Base-by-base conservation (phyloP, 1,284 basidiomycete genomes). In the Malassezia globosa region DNA sequence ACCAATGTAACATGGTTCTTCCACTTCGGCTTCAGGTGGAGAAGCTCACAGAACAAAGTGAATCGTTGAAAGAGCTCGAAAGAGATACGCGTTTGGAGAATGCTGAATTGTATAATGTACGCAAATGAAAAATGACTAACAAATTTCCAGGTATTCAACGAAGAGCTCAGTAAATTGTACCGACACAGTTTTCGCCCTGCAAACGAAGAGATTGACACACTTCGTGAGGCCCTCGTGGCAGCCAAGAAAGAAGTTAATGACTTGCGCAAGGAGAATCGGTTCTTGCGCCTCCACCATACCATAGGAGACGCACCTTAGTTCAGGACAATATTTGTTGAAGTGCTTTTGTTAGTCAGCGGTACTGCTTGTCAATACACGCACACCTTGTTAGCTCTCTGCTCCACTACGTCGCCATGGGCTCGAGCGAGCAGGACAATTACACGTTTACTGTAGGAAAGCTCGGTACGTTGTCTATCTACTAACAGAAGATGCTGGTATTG, bases 391-490 rank as follows among this genome's bases (percentile, higher is more conserved):
- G 35, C n/a, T 10, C 8, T 31, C 29, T 16, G 29, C 11, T 13
- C 26, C 42, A 27, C 8, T 16, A n/a, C 16, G 31, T 35, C 24
- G 27, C n/a, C 1, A 43, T 43, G 41, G 22, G 26, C 35, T 22
- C 18, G 24, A 46, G 34, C 22, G 29, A n/a, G 38, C 27, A 23
- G 23, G 52, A 44, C 31, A 42, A 38, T 26, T 60, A 46, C 56
- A 67, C 64, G 21, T 71, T 71, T 41, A 69, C 68, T 29, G 65
- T 71, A 25, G 68, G 68, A 46, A 71, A 71, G 59, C 63, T 71
- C 42, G 61, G 51, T 53, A 33, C 24, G 54, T 51, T 4, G 21
- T 6, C 2, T 18, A 5, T 39, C 22, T n/a, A 18, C 44, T 37
- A 3, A 31, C 43, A 13, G 27, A 26, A 52, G 49, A 53, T 38